Base-by-base conservation (phyloP, 2,329 filamentous ascomycete genomes). In the Exophiala spinifera region DNA sequence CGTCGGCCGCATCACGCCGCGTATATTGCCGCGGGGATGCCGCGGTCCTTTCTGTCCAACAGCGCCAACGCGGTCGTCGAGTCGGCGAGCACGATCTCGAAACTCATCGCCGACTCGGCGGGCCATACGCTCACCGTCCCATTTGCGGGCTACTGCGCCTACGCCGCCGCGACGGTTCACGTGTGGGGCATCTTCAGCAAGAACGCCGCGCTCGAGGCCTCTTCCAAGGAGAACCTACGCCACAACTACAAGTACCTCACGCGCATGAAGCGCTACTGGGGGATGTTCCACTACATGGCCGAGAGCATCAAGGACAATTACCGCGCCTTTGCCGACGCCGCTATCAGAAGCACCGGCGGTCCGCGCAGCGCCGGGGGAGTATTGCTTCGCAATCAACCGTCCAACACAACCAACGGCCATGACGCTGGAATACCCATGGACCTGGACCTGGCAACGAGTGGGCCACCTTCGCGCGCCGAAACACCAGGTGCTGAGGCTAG, bases 231-330 rank as follows among this genome's bases (percentile, higher is more conserved):
- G 61, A 91, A 96, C 65, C 76, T 96, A 14, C 85, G 88, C 1
- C 88, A 86, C 61, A 97, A 96, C 61, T 87, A 97, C 64, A 89
- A 87, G 66, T 97, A 94, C 65, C 74, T 99, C 42, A 87, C 87
- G 51, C 94, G 89, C 71, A 95, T 97, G 89, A 96, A 96, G 76
- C 89, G 89, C 56, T 91, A 94, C 66, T 99, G 94, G 94, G 94
- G 92, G 56, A 95, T 96, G 87, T 96, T 97, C 67, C 89, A 96
- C 68, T 96, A 91, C 74, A 91, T 97, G 81, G 87, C 90, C 1
- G 91, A 97, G 68, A 94, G 92, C 65, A 79, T 96, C 33, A 91
- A 94, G 56, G 88, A 92, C 51, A 84, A 95, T 57, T 99, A 96
- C 68, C 84, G 88, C 48, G 83, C 85, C 45, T 92, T 91, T 63